Evolutionary conservation across 75 land plant species (phyloP).

Genomic region (Isoetes taiwanensis): DNA sequence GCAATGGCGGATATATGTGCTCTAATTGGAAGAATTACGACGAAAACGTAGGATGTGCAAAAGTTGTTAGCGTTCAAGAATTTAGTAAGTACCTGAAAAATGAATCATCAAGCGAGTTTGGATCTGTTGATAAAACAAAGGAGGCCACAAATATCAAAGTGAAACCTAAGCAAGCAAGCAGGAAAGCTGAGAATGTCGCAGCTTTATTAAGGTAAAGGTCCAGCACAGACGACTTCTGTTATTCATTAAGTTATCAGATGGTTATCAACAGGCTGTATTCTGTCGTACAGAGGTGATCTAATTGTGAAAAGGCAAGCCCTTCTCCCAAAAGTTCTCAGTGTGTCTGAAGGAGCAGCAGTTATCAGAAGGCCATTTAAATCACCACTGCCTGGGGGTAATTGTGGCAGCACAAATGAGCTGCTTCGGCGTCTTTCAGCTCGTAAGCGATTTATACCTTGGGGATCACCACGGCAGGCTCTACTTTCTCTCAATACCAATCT

Average conservation of each 20-base stretch:
- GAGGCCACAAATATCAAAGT: background rate
- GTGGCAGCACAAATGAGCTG: slow-evolving; percentile 42
- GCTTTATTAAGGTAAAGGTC: slow-evolving; percentile 47
- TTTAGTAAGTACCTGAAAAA: background rate
- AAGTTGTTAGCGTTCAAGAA: background rate
- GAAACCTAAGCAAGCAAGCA: background rate
- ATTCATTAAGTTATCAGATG: background rate
- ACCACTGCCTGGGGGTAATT: slow-evolving; percentile 41
- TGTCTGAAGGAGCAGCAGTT: slow-evolving; percentile 55
- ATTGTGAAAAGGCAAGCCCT: slow-evolving; percentile 70
- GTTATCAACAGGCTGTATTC: background rate
- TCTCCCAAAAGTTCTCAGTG: slow-evolving; percentile 74
- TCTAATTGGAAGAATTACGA: background rate
- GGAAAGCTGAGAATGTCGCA: slow-evolving; percentile 59
- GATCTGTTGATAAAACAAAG: background rate
- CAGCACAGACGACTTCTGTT: background rate
- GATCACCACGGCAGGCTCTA: slow-evolving; percentile 35
- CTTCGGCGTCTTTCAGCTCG: slow-evolving; percentile 71
- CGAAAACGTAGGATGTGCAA: background rate
- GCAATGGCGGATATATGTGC: background rate
- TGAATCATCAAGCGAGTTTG: background rate
- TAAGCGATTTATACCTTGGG: slow-evolving; percentile 91
- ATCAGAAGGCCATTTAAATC: slow-evolving; percentile 88
- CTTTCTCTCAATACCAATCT: slow-evolving; percentile 27
- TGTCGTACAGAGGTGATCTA: slow-evolving; percentile 70